Evolutionary conservation across 2,329 filamentous ascomycete genomes (phyloP).

Genomic region (Cytospora mali): DNA sequence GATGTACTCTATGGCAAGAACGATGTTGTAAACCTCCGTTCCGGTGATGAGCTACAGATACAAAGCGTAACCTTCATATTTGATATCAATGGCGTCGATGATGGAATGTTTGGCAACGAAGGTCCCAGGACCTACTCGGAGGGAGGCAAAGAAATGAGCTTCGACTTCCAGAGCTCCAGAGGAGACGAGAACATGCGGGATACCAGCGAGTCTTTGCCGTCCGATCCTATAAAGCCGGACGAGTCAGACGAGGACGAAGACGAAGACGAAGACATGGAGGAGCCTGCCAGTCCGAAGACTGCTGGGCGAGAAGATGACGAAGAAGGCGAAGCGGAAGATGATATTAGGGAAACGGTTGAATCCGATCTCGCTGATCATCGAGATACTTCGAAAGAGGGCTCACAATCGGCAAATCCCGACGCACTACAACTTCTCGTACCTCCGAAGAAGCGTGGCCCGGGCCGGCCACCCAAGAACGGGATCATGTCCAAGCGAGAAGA

Average conservation of each 20-base stretch:
- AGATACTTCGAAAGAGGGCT: conserved; percentile 30
- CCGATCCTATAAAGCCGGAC: conserved; percentile 36
- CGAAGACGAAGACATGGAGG: conserved; percentile 33
- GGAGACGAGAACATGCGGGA: conserved; percentile 57
- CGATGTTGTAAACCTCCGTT: conserved; percentile 59
- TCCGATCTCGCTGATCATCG: conserved; percentile 30
- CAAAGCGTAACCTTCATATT: conserved; percentile 71
- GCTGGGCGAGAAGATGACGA: conserved; percentile 33
- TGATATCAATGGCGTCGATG: conserved; percentile 65
- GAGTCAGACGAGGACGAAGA: conserved; percentile 29
- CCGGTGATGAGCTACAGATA: conserved; percentile 70
- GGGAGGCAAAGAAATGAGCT: conserved; percentile 71
- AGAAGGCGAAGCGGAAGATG: conserved; percentile 34
- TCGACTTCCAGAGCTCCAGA: conserved; percentile 68
- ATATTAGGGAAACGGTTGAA: conserved; percentile 39
- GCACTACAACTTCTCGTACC: conserved; percentile 41
- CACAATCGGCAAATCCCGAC: conserved; percentile 37
- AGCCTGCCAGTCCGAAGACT: conserved; percentile 4
- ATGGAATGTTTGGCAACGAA: conserved; percentile 61
- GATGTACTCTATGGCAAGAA: conserved; percentile 57
- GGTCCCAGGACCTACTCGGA: conserved; percentile 54
- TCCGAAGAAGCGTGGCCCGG: conserved; percentile 73
- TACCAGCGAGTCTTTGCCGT: conserved; percentile 48
- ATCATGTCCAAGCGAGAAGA: conserved; percentile 80
- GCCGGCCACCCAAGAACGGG: conserved; percentile 80